Evolutionary conservation across 768 basidiomycete species (phyloP).

Genomic region (Macrolepiota fuliginosa): DNA sequence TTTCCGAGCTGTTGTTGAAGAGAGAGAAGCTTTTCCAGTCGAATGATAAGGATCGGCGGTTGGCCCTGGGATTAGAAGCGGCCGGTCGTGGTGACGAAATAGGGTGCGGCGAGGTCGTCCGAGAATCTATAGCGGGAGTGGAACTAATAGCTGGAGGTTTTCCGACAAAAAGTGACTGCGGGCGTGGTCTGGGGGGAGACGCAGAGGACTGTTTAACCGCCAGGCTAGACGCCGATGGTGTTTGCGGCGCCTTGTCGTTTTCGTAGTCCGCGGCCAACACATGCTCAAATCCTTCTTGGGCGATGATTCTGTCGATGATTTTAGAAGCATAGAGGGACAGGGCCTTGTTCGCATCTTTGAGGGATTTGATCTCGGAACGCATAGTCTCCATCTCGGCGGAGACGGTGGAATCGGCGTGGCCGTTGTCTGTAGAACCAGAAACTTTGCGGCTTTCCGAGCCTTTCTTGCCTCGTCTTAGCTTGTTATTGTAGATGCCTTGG

Average conservation of each 20-base stretch:
- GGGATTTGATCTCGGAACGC: constrained; percentile 82
- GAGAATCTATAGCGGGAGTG: constrained; percentile 24
- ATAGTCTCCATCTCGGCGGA: constrained; percentile 69
- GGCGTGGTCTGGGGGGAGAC: constrained; percentile 46
- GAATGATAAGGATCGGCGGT: constrained; percentile 79
- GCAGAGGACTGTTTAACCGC: constrained; percentile 26
- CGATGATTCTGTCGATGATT: constrained; percentile 96
- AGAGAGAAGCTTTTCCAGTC: constrained; percentile 82
- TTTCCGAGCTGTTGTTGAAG: constrained; percentile 54
- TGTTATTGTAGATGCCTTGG: constrained; percentile 40
- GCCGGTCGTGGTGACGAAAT: not conserved
- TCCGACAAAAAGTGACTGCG: constrained; percentile 59
- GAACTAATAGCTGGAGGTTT: constrained; percentile 36
- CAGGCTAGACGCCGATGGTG: constrained; percentile 40
- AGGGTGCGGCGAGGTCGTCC: constrained; percentile 18
- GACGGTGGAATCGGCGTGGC: constrained; percentile 37
- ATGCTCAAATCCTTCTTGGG: constrained; percentile 95
- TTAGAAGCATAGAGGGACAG: constrained; percentile 94
- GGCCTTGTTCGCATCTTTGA: constrained; percentile 96
- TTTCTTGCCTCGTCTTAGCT: constrained; percentile 49
- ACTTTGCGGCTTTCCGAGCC: constrained; percentile 37
- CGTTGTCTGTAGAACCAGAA: constrained; percentile 30
- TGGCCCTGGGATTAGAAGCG: constrained; percentile 35
- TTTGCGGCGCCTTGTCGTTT: constrained; percentile 52
- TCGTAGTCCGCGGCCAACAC: constrained; percentile 93